phyloP scores from a whole-genome alignment of 2,329 filamentous ascomycete genomes.

The Aspergillus texensis region DNA sequence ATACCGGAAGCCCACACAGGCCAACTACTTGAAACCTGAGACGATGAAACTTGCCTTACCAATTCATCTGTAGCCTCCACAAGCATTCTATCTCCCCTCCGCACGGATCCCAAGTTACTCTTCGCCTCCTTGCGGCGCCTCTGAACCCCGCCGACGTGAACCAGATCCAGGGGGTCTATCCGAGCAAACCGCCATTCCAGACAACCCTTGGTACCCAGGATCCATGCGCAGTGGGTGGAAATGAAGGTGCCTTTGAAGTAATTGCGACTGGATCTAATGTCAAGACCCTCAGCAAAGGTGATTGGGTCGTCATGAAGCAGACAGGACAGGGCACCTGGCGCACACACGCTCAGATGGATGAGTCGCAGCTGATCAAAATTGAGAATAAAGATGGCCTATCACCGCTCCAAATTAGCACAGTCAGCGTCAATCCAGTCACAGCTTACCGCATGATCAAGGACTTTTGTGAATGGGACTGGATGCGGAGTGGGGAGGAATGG shows the following conservation, averaged over 20 bases:
- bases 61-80: conserved; percentile 39
- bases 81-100: conserved; percentile 53
- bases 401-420: conserved; percentile 79
- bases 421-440: conserved; percentile 89
- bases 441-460: conserved; percentile 91
- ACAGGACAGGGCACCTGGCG: conserved; percentile 92
- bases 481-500: conserved; percentile 74
- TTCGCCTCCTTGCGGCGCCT: conserved; percentile 86
- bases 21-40: background rate
- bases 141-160: conserved; percentile 99
- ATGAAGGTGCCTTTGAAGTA: conserved; percentile 95
- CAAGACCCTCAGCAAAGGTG: conserved; percentile 69
- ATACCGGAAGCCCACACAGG: background rate
- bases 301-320: conserved; percentile 89
- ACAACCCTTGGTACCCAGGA: conserved; percentile 73
- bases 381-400: conserved; percentile 70
- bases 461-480: conserved; percentile 62
- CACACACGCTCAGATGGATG: conserved; percentile 75
- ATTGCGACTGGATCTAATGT: conserved; percentile 65
- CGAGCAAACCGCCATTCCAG: conserved; percentile 77
- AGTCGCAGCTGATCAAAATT: conserved; percentile 67
- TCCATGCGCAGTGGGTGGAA: conserved; percentile 67
- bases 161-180: conserved; percentile 95
- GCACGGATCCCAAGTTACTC: conserved; percentile 67
- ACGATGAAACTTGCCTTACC: background rate